Evolutionary conservation across 768 basidiomycete species (phyloP).

Genomic region (Termitomyces titanicus): DNA sequence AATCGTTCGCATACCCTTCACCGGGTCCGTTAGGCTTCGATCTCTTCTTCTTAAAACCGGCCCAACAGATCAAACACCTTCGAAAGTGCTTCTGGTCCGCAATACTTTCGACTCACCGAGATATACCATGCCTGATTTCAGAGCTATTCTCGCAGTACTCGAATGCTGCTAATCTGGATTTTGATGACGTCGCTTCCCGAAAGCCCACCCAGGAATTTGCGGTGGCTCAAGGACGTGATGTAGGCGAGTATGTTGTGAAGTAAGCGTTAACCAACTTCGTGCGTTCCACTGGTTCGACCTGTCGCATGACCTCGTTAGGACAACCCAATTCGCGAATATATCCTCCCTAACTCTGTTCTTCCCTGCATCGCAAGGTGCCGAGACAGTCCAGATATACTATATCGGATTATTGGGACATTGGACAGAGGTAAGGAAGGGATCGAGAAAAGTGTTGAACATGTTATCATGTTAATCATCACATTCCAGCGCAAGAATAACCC

Average conservation of each 20-base stretch:
- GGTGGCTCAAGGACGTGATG: slow-evolving; percentile 65
- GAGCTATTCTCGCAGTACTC: slow-evolving; percentile 50
- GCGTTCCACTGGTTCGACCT: background rate
- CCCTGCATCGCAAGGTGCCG: slow-evolving; percentile 76
- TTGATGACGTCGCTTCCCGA: slow-evolving; percentile 63
- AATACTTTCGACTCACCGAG: background rate
- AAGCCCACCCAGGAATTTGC: slow-evolving; percentile 70
- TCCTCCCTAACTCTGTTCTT: slow-evolving; percentile 82
- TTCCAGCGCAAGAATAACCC: slow-evolving; percentile 74
- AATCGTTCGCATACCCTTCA: slow-evolving; percentile 85
- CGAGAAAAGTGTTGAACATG: background rate
- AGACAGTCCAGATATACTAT: slow-evolving; percentile 75
- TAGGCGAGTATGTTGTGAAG: slow-evolving; percentile 87
- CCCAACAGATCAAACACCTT: slow-evolving; percentile 73
- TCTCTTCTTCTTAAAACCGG: slow-evolving; percentile 83
- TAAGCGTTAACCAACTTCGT: slow-evolving; percentile 29
- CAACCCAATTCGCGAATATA: slow-evolving; percentile 82
- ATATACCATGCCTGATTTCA: background rate
- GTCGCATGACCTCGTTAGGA: slow-evolving; percentile 37
- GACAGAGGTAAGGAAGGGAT: slow-evolving; percentile 56
- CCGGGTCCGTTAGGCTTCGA: slow-evolving; percentile 79
- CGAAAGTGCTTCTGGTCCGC: slow-evolving; percentile 65
- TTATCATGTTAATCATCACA: slow-evolving; percentile 1
- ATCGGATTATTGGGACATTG: slow-evolving; percentile 82
- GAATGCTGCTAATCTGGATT: slow-evolving; percentile 78